These are phyloP conservation scores for Kodamaea nitidulidarum DNA, from an alignment of 805 yeast genomes.

Conservation along the genomic window DNA sequence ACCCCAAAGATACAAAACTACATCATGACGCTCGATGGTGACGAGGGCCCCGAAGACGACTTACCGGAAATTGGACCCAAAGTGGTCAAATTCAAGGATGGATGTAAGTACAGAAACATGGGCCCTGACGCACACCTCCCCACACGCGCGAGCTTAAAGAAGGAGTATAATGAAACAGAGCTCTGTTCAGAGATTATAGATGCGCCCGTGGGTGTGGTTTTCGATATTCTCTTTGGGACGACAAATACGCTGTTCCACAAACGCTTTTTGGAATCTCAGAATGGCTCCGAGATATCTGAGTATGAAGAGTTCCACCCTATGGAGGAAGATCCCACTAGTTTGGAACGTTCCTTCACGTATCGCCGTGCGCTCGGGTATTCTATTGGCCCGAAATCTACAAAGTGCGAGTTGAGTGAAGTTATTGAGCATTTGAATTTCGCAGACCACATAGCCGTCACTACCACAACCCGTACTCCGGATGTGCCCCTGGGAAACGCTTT, in stretches of 20 bases:
- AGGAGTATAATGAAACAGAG: conserved; percentile 48
- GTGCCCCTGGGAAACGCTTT: conserved; percentile 78
- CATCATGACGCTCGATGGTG: conserved; percentile 17
- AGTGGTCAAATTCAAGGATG: conserved; percentile 17
- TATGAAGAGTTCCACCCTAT: conserved; percentile 32
- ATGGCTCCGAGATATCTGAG: conserved; percentile 54
- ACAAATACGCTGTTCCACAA: conserved; percentile 43
- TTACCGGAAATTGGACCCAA: conserved; percentile 4
- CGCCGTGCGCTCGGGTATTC: conserved; percentile 62
- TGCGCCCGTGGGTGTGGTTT: conserved; percentile 67
- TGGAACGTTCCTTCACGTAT: conserved; percentile 51
- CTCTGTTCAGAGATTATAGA: conserved; percentile 49
- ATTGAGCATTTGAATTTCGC: conserved; percentile 50
- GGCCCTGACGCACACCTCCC: conserved; percentile 50
- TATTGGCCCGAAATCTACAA: conserved; percentile 75
- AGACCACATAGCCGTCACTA: conserved; percentile 46
- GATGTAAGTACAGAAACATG: conserved; percentile 15
- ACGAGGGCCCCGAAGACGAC: conserved; percentile 15
- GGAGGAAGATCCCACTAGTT: conserved; percentile 35
- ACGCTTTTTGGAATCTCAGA: conserved; percentile 50
- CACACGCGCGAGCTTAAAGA: conserved; percentile 31
- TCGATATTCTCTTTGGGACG: conserved; percentile 57
- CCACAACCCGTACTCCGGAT: conserved; percentile 67
- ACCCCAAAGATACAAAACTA: conserved; percentile 15
- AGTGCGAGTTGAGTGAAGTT: conserved; percentile 59